Evolutionary conservation across 495 filamentous ascomycete species (phyloP), one percentile per base, ranked within the genome.

Genomic region (Talaromyces liani): DNA sequence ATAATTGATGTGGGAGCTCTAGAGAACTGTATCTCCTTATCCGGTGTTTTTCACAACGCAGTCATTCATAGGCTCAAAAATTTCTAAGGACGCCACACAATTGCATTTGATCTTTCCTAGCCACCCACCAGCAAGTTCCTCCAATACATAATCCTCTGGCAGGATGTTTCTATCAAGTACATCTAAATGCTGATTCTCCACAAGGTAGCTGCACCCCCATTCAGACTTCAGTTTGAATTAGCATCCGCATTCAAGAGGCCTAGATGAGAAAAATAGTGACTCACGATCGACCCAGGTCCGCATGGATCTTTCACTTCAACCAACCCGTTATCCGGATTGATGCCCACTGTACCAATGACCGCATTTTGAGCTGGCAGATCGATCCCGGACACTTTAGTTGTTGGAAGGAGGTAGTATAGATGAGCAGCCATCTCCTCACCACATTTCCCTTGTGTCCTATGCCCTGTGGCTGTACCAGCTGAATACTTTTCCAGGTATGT

Each of bases 361-460:
- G 56, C 56, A 31, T 58, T 58, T 24, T 53, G 14, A 58, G 16
- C 36, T 54, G n/a, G 39, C 31, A 65, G 29, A 6, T 49, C 16
- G 31, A 33, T 33, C 5, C 8, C 8, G 31, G 31, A 33, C 6
- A 31, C 62, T 18, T 45, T 29, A 22, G 33, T 45, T 25, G 47
- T 62, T 39, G 58, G 56, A 27, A 27, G 31, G 56, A 58, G 36
- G 51, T 62, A 65, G 55, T 65, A 65, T 20, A 65, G 34, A 51
- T 65, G 64, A 56, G 59, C 49, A 36, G 58, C 33, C 64, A 65
- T 65, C 39, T 57, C 24, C 64, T 65, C 64, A 49, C 45, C 64
- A 62, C 64, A 65, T 18, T 62, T 58, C 9, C 58, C 64, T 24
- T 25, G 8, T 20, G 22, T 60, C 18, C 55, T 65, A 57, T 65